A percentile compares a stretch with the other conserved stretches of the same genome.
Evolutionary conservation across 495 filamentous ascomycete species (phyloP).

Genomic region (Daldinia vernicosa): DNA sequence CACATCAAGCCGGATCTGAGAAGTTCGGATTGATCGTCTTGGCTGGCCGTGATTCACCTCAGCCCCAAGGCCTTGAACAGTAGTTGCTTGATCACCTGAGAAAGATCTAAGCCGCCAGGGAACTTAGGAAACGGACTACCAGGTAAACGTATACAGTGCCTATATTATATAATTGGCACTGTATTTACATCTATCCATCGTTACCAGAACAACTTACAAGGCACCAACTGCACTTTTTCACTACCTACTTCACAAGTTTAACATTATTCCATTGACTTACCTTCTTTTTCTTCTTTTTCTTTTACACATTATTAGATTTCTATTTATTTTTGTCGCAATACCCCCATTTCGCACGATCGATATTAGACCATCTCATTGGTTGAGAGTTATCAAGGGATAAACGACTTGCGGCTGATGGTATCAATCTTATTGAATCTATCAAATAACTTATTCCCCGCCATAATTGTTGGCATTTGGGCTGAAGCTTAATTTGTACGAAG

Average conservation of each 20-base stretch:
- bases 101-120: neutral
- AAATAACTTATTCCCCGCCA: constrained; percentile 1
- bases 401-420: constrained; percentile 31
- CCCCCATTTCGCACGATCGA: neutral
- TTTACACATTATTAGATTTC: constrained; percentile 7
- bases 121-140: constrained; percentile 4
- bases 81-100: constrained; percentile 13
- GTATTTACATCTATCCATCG: constrained; percentile 5
- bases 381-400: neutral
- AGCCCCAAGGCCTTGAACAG: constrained; percentile 17
- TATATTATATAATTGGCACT: neutral
- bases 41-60: constrained; percentile 17
- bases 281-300: constrained; percentile 9
- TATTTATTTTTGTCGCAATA: constrained; percentile 8
- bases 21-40: constrained; percentile 1
- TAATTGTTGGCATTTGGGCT: constrained; percentile 5
- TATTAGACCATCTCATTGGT: neutral
- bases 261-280: neutral
- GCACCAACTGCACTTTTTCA: constrained; percentile 17
- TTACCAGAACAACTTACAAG: constrained; percentile 2
- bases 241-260: constrained; percentile 22
- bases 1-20: constrained; percentile 1
- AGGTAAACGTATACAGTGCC: neutral
- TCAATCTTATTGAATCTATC: constrained; percentile 1
- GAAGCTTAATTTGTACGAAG: constrained; percentile 3